Evolutionary conservation across 345 rosid species (phyloP).

Genomic region (Populus pruinosa): DNA sequence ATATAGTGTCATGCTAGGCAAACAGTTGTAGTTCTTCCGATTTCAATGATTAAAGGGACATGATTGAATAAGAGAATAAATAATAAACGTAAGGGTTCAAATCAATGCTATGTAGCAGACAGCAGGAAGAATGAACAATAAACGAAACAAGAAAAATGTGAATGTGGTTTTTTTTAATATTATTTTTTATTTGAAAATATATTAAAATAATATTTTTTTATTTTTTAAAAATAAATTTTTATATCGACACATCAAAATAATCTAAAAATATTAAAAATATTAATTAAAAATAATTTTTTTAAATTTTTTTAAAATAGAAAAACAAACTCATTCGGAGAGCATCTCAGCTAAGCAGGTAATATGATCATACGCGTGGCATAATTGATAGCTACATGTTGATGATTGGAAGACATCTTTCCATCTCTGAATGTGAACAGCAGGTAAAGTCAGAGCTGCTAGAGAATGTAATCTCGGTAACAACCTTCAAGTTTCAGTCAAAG

Average conservation of each 20-base stretch:
- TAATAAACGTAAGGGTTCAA: too few relatives aligned
- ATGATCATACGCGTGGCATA: not conserved
- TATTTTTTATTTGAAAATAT: too few relatives aligned
- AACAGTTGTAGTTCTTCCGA: not conserved
- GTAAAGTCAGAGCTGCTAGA: not conserved
- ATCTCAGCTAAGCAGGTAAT: not conserved
- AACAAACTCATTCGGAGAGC: too few relatives aligned
- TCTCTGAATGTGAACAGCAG: not conserved
- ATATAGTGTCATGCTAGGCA: not conserved
- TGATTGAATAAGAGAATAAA: not conserved
- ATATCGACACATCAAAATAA: too few relatives aligned
- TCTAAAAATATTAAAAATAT: too few relatives aligned
- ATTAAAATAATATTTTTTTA: too few relatives aligned
- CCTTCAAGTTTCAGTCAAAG: not conserved
- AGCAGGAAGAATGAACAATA: not conserved
- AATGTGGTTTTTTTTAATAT: too few relatives aligned
- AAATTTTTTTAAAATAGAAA: too few relatives aligned
- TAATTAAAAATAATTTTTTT: too few relatives aligned
- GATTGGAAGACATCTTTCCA: not conserved
- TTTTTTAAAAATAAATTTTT: too few relatives aligned
- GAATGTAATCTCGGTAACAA: not conserved
- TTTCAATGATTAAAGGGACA: conserved; percentile 3
- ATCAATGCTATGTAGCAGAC: not conserved
- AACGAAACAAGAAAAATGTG: too few relatives aligned
- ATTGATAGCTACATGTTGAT: not conserved